Evolutionary conservation across 148 eudicot genomes (phyloP).

Genomic region (Hydrangea macrophylla): DNA sequence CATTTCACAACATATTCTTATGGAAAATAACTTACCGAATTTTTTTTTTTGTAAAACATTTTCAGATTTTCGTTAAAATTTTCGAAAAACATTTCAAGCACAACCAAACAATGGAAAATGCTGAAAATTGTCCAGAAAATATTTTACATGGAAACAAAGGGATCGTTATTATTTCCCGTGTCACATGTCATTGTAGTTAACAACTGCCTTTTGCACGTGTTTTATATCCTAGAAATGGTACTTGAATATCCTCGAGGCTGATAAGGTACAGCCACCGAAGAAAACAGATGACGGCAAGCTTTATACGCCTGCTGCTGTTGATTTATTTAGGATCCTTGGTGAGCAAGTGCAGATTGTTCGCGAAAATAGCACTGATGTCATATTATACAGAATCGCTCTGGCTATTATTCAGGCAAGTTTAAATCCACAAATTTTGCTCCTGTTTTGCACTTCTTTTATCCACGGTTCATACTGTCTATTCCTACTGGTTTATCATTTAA

Average conservation of each 20-base stretch:
- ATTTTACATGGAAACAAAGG: too few species aligned
- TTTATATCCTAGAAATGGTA: conserved; percentile 82
- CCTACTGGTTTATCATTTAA: background rate
- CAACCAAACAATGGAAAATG: too few species aligned
- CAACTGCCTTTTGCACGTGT: conserved; percentile 7
- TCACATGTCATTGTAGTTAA: background rate
- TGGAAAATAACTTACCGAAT: too few species aligned
- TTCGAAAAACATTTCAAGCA: too few species aligned
- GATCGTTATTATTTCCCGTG: background rate
- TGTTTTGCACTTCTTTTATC: too few species aligned
- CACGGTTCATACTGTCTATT: too few species aligned
- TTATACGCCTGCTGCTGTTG: conserved; percentile 98
- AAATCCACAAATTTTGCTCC: background rate
- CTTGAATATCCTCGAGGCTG: conserved; percentile 88
- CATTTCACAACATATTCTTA: too few species aligned
- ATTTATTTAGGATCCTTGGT: conserved; percentile 86
- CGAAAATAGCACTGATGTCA: conserved; percentile 93
- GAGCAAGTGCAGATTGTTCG: conserved; percentile 98
- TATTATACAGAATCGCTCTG: conserved; percentile 95
- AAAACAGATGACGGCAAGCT: conserved; percentile 92
- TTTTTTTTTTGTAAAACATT: too few species aligned
- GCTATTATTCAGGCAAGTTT: conserved; percentile 87
- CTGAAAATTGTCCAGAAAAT: too few species aligned
- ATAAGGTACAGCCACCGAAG: conserved; percentile 94
- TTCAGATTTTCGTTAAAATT: too few species aligned